Base-by-base conservation (phyloP, 2,329 filamentous ascomycete genomes). In the Pseudocercospora fuligena region DNA sequence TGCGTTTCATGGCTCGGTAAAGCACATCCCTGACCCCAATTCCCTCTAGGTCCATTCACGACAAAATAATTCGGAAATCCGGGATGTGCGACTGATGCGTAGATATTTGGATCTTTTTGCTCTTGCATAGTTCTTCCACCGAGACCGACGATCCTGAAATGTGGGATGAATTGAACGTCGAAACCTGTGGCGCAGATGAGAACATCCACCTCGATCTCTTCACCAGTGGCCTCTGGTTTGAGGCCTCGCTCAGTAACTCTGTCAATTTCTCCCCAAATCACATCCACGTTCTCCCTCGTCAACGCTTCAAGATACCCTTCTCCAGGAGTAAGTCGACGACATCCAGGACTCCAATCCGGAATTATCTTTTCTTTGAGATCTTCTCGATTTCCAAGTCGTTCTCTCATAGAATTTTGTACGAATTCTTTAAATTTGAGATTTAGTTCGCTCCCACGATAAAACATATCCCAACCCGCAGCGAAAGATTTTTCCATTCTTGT, bases 341-440 rank as follows among this genome's bases (percentile, higher is more conserved):
- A 92, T 69, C 88, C 86, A 0, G 88, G 87, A 0, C 87, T 86
- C 73, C 89, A 91, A 66, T 89, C 84, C 0, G 89, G 89, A 3
- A 89, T 80, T 2, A 91, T 80, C 23, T 82, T 80, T 0, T 86
- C 80, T 0, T 86, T 76, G 2, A 91, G 78, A 31, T 87, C 84
- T 0, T 87, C 85, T 64, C 88, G 86, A 58, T 83, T 81, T 0
- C 76, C 77, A 0, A 90, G 76, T 0, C 87, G 81, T 36, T 82
- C 72, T 27, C 79, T 79, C 85, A 90, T 90, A 9, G 60, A 58
- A 2, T 66, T 43, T 51, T 70, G 65, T 31, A 67, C 65, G 23
- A 65, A 61, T 51, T 68, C 61, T 49, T 72, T 75, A 12, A 66
- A 65, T 46, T 64, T 66, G 7, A 64, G 46, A 51, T 67, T 67